Percentiles rank a stretch among this genome's conserved stretches.
These are phyloP conservation scores for Polygonum maritimum DNA, from an alignment of 148 eudicot genomes.

Conservation along the genomic window DNA sequence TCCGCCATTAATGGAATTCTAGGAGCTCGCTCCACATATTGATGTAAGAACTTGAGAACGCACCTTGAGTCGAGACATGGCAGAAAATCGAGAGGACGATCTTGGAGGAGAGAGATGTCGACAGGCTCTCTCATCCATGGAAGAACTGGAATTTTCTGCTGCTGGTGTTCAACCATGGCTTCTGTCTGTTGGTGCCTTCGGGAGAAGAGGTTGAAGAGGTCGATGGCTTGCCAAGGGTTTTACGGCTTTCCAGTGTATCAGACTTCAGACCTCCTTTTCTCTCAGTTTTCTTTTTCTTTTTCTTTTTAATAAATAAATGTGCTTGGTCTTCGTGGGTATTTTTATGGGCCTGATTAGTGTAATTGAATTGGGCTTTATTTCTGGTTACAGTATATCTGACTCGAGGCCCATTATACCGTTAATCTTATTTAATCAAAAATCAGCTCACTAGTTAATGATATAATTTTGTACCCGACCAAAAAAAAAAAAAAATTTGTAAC, in stretches of 20 bases:
- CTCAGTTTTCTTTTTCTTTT: background rate
- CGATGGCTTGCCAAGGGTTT: background rate
- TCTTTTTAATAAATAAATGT: too few species aligned
- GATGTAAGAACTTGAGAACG: background rate
- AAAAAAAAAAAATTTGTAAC: too few species aligned
- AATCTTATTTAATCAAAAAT: too few species aligned
- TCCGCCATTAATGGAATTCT: too few species aligned
- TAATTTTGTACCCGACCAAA: too few species aligned
- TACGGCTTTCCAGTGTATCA: background rate
- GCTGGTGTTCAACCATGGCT: slow-evolving; percentile 6
- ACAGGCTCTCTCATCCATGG: slow-evolving; percentile 62
- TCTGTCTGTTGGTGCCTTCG: background rate
- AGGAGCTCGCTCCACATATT: background rate
- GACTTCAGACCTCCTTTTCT: background rate
- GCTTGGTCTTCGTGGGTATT: too few species aligned
- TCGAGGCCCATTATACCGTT: too few species aligned
- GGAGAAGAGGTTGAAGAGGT: background rate
- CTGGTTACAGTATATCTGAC: background rate
- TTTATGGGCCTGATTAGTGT: background rate
- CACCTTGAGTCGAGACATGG: slow-evolving; percentile 51
- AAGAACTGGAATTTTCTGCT: slow-evolving; percentile 33
- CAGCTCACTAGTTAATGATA: too few species aligned
- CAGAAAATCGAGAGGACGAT: slow-evolving; percentile 30
- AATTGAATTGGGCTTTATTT: background rate
- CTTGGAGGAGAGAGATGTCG: slow-evolving; percentile 26